Evolutionary conservation across 2,329 filamentous ascomycete species (phyloP), one percentile per base, ranked within the genome.

Genomic region (Drechslera avenae): DNA sequence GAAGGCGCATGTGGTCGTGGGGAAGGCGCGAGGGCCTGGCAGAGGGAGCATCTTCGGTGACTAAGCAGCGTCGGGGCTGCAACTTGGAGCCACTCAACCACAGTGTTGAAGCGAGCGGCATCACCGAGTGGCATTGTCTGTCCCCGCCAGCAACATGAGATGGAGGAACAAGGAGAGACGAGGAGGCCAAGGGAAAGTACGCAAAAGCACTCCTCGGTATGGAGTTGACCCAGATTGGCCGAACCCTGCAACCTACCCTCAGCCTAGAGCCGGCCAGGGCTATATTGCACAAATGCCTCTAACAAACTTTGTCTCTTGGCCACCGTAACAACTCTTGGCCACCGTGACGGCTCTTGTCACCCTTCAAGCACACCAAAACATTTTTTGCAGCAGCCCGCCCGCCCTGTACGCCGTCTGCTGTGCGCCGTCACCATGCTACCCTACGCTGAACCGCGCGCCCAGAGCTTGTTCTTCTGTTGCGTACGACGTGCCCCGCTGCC

Each of bases 171-270:
- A 23, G 48, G 52, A 36, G 49, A 59, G 44, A 41, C 46, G 48
- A 46, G 33, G 16, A 33, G 46, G 40, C 28, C 35, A 41, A 46
- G 37, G 28, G 37, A 50, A 48, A 45, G 9, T 50, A 42, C 46
- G 55, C 52, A 51, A 46, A 39, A 48, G 46, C 50, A 47, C 42
- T 31, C 56, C 42, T 31, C 56, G 56, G 56, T 52, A 54, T 60
- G 55, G 49, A 47, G 46, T 50, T 51, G 63, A 60, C 40, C 57
- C 62, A 69, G 63, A 66, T 66, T 66, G 61, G 59, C 61, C 45
- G 54, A 59, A 52, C 51, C 46, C 55, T 46, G 39, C 18, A 14
- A 28, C 35, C 26, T 31, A 28, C 26, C 26, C 39, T 46, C 42
- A 50, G 58, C 62, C 56, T 54, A 57, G 52, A 52, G 48, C 49